Percentiles rank a stretch among this genome's conserved stretches.
Evolutionary conservation across 2,329 filamentous ascomycete genomes (phyloP).

Genomic region (Penicillium sp.): DNA sequence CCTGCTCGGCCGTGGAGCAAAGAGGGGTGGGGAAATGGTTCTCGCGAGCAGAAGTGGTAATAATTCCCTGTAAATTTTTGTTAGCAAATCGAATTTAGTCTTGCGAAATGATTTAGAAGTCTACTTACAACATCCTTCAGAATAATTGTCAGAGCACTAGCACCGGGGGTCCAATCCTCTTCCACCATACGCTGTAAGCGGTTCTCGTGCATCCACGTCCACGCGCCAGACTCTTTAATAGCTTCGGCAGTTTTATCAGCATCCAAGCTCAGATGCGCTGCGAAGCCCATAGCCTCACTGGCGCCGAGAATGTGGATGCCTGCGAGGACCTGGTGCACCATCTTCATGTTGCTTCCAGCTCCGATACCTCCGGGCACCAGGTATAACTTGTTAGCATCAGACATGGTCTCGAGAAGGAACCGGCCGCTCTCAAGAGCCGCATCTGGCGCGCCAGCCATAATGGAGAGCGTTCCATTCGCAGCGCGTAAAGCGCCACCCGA

Average conservation of each 20-base stretch:
- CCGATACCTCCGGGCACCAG: constrained; percentile 62
- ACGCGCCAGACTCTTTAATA: constrained; percentile 51
- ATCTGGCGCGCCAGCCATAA: constrained; percentile 68
- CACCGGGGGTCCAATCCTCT: constrained; percentile 55
- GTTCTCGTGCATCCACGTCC: constrained; percentile 66
- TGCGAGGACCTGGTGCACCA: constrained; percentile 64
- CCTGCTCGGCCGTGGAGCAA: constrained; percentile 63
- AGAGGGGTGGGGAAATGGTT: constrained; percentile 62
- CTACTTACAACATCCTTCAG: constrained; percentile 55
- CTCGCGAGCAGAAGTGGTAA: constrained; percentile 64
- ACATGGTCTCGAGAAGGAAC: constrained; percentile 64
- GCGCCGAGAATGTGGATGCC: constrained; percentile 63
- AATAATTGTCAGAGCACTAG: constrained; percentile 62
- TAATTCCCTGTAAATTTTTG: constrained; percentile 53
- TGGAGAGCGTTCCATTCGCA: constrained; percentile 70
- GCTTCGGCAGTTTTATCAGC: constrained; percentile 43
- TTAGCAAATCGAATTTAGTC: neutral
- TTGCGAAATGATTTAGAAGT: neutral
- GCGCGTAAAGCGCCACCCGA: constrained; percentile 70
- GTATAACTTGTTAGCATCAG: constrained; percentile 60
- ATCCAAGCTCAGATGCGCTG: constrained; percentile 57
- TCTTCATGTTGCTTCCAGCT: constrained; percentile 63
- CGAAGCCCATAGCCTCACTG: constrained; percentile 63
- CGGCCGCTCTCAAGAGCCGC: constrained; percentile 59
- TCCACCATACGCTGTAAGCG: constrained; percentile 58